Conservation (phyloP, 352 stramenopile species). For the Phytophthora pseudosyringae region DNA sequence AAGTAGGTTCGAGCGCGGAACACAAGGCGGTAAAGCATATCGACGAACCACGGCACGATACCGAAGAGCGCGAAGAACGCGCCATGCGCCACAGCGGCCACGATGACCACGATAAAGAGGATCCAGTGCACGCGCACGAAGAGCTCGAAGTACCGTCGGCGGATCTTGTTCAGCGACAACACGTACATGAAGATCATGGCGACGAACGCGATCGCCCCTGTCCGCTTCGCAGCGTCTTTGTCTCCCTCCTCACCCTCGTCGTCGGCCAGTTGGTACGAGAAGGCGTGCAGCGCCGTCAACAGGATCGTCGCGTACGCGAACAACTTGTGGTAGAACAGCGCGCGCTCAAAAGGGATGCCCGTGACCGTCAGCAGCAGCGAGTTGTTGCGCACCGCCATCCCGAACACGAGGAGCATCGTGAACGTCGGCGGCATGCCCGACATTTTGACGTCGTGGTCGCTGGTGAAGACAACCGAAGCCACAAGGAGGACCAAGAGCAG, state of each 20-base stretch:
- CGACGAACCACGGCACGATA: slow-evolving; percentile 36
- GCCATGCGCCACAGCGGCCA: slow-evolving; percentile 50
- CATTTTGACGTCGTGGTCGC: slow-evolving; percentile 6
- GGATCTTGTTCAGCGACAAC: slow-evolving; percentile 43
- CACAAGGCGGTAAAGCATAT: slow-evolving; percentile 44
- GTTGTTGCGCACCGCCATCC: slow-evolving; percentile 49
- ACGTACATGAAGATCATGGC: slow-evolving; percentile 43
- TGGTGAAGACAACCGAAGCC: slow-evolving; percentile 1
- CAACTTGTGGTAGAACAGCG: slow-evolving; percentile 60
- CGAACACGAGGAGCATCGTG: slow-evolving; percentile 39
- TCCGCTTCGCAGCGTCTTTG: slow-evolving; percentile 36
- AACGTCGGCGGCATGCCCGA: slow-evolving; percentile 29
- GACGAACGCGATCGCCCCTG: slow-evolving; percentile 29
- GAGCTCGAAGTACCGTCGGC: slow-evolving; percentile 57
- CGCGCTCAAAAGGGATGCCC: slow-evolving; percentile 57
- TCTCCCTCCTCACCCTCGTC: slow-evolving; percentile 30
- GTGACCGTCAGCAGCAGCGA: slow-evolving; percentile 27
- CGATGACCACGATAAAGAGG: slow-evolving; percentile 55
- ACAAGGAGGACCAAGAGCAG: neutral
- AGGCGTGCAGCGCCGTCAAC: slow-evolving; percentile 42
- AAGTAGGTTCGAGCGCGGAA: slow-evolving; percentile 34
- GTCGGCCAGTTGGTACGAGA: slow-evolving; percentile 46
- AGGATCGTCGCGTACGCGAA: slow-evolving; percentile 41
- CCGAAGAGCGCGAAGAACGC: slow-evolving; percentile 42
- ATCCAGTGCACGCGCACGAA: slow-evolving; percentile 60